Percentiles rank a stretch among this genome's conserved stretches.
Conservation (phyloP, 2,329 filamentous ascomycete genomes). For the Colletotrichum tropicale region DNA sequence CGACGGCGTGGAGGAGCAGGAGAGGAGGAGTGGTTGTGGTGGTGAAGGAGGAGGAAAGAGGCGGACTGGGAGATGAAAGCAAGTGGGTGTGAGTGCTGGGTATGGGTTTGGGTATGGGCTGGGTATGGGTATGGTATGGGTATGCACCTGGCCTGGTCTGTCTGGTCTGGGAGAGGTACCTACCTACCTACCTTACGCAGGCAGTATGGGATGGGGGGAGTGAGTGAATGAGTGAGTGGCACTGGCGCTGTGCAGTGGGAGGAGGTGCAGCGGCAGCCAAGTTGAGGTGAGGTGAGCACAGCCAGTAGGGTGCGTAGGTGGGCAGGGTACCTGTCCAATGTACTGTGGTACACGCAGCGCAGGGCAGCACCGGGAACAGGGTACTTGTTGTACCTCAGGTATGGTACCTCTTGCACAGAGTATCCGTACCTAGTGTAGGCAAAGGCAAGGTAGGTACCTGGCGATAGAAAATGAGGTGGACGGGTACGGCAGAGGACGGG, state of each 20-base stretch:
- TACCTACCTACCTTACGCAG: not conserved
- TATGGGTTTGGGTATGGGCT: not conserved
- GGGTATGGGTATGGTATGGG: not conserved
- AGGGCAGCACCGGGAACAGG: not conserved
- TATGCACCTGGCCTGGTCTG: not conserved
- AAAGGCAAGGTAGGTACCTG: not conserved
- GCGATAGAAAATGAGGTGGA: not conserved
- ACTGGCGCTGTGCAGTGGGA: not conserved
- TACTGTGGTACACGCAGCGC: not conserved
- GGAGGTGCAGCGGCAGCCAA: not conserved
- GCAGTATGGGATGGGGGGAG: not conserved
- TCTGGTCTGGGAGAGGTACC: not conserved
- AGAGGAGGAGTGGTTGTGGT: not conserved
- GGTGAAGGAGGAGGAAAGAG: constrained; percentile 16
- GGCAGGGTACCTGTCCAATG: not conserved
- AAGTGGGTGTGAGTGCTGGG: not conserved
- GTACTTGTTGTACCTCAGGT: not conserved
- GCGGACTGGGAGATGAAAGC: constrained; percentile 1
- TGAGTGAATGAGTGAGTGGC: not conserved
- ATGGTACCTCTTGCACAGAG: not conserved
- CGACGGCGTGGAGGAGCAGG: not conserved
- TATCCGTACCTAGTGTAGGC: not conserved
- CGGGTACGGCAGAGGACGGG: constrained; percentile 15
- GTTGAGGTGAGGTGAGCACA: constrained; percentile 3
- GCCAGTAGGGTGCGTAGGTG: not conserved